Evolutionary conservation across 176 grass and related monocot species (phyloP), one percentile per base, ranked within the genome.

Genomic region (Puccinellia tenuiflora): DNA sequence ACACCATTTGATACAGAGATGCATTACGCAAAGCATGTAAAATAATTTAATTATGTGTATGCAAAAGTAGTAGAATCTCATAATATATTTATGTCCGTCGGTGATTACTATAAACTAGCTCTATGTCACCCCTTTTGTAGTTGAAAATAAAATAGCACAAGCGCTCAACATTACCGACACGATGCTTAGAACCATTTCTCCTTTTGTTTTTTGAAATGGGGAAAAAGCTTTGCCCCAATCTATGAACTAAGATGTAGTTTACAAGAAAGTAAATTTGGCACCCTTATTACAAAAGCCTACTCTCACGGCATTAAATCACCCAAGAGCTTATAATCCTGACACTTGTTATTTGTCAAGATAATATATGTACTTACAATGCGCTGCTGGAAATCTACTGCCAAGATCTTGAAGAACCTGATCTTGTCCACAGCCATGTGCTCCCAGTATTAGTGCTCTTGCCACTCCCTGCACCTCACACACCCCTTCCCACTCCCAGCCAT

Each of bases 371-470:
- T 84, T 56, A 91, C 89, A 73, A 85, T 81, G 51, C 63, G 21
- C 43, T 51, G n/a, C 50, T 68, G 33, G 15, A 70, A 89, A 71
- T 88, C 81, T 52, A 51, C 73, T 7, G 67, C n/a, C 80, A 90
- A 51, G 79, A 75, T 3, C 68, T 45, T 77, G 67, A 63, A 87
- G 68, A 90, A 90, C 18, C 79, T 79, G 20, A 73, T 83, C 66
- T 78, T 78, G 11, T 10, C 65, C 13, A 56, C 43, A 37, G 74
- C 84, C 84, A 86, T 83, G 56, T 90, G 88, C 35, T 90, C 56
- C 88, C 79, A 86, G 74, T 86, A 90, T 55, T 24, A 86, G 74
- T 90, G 88, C 7, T 86, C 79, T 6, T 83, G 72, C 79, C 79
- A 90, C 61, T 76, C 50, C 22, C 26, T 79, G 84, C 84, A 90